Conservation (phyloP, 1,284 basidiomycete species). For the Cutaneotrichosporon mucoides region DNA sequence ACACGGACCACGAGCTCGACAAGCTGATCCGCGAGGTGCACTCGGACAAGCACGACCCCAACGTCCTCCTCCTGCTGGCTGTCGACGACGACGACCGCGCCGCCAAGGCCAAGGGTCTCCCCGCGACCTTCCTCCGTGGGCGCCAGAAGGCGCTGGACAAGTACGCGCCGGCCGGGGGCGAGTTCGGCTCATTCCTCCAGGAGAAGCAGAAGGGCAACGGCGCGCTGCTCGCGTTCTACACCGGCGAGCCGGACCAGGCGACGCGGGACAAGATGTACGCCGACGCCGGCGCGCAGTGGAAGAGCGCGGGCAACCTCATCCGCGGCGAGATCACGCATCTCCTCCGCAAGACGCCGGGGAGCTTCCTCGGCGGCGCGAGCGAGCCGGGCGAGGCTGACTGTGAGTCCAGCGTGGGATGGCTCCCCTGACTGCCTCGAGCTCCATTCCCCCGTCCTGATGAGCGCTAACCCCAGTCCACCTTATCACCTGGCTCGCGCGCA, state of each 20-base stretch:
- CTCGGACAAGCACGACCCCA: constrained; percentile 59
- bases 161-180: constrained; percentile 50
- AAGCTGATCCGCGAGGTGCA: constrained; percentile 52
- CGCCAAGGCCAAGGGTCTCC: constrained; percentile 50
- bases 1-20: constrained; percentile 28
- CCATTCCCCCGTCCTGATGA: no score
- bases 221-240: constrained; percentile 48
- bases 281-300: constrained; percentile 37
- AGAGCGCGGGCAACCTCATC: constrained; percentile 34
- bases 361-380: constrained; percentile 27
- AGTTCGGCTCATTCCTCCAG: constrained; percentile 57
- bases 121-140: constrained; percentile 50
- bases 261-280: constrained; percentile 23
- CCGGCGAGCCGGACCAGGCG: constrained; percentile 26
- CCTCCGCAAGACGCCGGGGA: constrained; percentile 31
- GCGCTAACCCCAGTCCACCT: constrained; percentile 34
- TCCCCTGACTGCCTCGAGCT: no score
- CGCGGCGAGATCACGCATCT: constrained; percentile 39
- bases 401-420: constrained; percentile 19
- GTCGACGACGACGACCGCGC: constrained; percentile 56
- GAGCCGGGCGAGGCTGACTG: constrained; percentile 43
- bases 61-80: constrained; percentile 54
- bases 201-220: constrained; percentile 55
- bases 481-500: constrained; percentile 46
- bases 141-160: constrained; percentile 50